Evolutionary conservation across 2,329 filamentous ascomycete species (phyloP), one percentile per base, ranked within the genome.

Genomic region (Grosmannia penicillata): DNA sequence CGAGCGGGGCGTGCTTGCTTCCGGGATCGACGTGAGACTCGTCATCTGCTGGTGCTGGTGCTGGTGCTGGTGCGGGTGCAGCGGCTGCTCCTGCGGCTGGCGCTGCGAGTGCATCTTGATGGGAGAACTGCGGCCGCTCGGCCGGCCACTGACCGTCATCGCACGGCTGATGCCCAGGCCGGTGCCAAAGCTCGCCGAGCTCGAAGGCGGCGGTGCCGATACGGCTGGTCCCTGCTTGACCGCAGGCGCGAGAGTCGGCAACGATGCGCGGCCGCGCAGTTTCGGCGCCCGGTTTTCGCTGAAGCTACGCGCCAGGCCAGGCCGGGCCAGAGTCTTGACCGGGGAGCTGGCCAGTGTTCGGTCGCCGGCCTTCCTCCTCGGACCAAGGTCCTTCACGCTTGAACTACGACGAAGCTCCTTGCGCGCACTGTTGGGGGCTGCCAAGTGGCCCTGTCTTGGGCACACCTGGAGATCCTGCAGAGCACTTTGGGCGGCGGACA

Each of bases 21-120:
- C 75, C 0, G 72, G 72, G 23, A 78, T 78, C 1, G 73, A 73
- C 1, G 62, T 65, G 11, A 75, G 54, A 38, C 65, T 66, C 3
- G 68, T 62, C 7, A 72, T 51, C 11, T 42, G 38, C 19, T 38
- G 31, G 19, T 70, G 64, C 28, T 56, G 58, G 37, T 71, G 38
- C 19, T 40, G 42, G 14, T 40, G 36, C 8, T 45, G 40, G 3
- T 43, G 43, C 27, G 40, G 42, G n/a, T 32, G 42, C 22, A 25
- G 39, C 32, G 34, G 40, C 17, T 43, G 43, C 4, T 40, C 29
- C 18, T 25, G 25, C 24, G 36, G 36, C 25, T 32, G 63, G 27
- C 61, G 59, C 41, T 70, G 63, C 27, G 57, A 58, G 38, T 66
- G 61, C 33, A 54, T 56, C 47, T 72, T 75, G n/a, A 67, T 50